These are phyloP conservation scores for Knufia fluminis DNA, from an alignment of 2,329 filamentous ascomycete genomes.

Conservation along the genomic window DNA sequence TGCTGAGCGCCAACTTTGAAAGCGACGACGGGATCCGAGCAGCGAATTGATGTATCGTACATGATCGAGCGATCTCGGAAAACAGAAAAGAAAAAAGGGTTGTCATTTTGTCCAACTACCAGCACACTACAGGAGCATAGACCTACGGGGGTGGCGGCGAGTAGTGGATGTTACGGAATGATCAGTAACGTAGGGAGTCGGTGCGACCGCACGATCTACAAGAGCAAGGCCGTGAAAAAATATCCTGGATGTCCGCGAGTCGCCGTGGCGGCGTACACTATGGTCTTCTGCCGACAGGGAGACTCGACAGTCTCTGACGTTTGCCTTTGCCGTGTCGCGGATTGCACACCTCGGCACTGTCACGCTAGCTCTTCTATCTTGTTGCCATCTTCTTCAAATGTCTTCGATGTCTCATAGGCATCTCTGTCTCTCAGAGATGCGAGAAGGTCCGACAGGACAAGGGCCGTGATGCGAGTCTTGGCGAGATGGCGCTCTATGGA, in stretches of 20 bases:
- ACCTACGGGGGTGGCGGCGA: constrained; percentile 1
- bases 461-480: not conserved
- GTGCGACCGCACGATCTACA: constrained; percentile 1
- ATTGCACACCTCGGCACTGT: constrained; percentile 1
- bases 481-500: too few relatives aligned
- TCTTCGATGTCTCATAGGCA: constrained; percentile 1
- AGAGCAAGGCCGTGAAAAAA: constrained; percentile 1
- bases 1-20: too few relatives aligned
- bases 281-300: constrained; percentile 1
- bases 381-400: constrained; percentile 2
- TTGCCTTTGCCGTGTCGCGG: constrained; percentile 1
- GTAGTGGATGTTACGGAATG: constrained; percentile 1
- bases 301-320: constrained; percentile 3
- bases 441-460: not conserved
- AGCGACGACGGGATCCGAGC: too few relatives aligned
- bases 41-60: too few relatives aligned
- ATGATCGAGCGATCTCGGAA: not conserved
- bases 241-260: constrained; percentile 4
- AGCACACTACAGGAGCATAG: constrained; percentile 1
- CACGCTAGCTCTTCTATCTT: constrained; percentile 2
- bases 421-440: constrained; percentile 2
- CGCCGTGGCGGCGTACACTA: constrained; percentile 1
- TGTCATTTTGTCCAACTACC: constrained; percentile 1
- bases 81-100: constrained; percentile 1
- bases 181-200: constrained; percentile 2